Evolutionary conservation across 176 grass and related monocot species (phyloP).

Genomic region (Thinopyrum elongatum): DNA sequence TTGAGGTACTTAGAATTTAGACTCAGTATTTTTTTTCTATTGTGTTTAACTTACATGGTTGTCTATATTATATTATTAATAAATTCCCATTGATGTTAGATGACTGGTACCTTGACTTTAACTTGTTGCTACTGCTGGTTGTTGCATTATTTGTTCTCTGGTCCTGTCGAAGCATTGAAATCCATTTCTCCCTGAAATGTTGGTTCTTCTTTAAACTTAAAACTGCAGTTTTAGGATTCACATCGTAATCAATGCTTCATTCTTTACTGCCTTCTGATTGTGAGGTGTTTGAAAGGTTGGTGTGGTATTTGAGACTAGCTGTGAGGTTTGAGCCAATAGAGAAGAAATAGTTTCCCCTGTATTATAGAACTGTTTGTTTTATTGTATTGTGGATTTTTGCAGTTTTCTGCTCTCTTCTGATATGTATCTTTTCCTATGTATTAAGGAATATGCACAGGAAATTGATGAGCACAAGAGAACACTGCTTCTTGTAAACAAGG

Average conservation of each 20-base stretch:
- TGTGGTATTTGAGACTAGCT: neutral
- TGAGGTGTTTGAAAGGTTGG: too few species aligned
- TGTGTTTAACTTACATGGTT: neutral
- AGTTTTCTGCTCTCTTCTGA: neutral
- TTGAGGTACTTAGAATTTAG: slow-evolving; percentile 51
- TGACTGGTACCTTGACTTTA: neutral
- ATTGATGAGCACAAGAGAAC: slow-evolving; percentile 81
- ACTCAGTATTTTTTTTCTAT: neutral
- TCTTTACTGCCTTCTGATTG: neutral
- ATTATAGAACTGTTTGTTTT: neutral
- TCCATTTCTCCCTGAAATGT: neutral
- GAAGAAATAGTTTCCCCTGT: neutral
- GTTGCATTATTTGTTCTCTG: neutral
- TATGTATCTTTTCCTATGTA: slow-evolving; percentile 8
- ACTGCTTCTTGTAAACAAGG: slow-evolving; percentile 80
- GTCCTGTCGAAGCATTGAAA: neutral
- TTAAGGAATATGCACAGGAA: slow-evolving; percentile 59
- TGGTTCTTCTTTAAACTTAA: neutral
- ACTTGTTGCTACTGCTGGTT: neutral
- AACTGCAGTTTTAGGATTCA: neutral
- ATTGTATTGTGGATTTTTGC: neutral
- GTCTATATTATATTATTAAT: neutral
- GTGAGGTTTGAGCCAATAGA: neutral
- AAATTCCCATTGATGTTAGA: neutral
- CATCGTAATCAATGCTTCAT: neutral